phyloP scores from a whole-genome alignment of 1,284 basidiomycete species.

The Apiotrichum akiyoshidainum region DNA sequence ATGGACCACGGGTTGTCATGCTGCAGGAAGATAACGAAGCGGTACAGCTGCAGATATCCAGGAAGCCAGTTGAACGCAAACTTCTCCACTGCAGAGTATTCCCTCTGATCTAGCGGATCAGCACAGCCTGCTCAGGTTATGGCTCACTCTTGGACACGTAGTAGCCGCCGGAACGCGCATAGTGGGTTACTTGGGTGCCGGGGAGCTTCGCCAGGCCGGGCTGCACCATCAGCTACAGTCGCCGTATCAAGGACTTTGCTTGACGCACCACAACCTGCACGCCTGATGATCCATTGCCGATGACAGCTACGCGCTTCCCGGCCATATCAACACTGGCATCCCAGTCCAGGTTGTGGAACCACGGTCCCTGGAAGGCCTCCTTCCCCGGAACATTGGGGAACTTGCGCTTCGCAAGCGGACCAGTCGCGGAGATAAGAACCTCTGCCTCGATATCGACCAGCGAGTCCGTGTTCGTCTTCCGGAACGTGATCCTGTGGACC shows the following conservation, averaged over 20 bases:
- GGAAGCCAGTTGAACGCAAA: slow-evolving; percentile 16
- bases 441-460: slow-evolving; percentile 16
- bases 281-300: slow-evolving; percentile 13
- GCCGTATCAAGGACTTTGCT: neutral
- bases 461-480: neutral
- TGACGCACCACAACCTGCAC: slow-evolving; percentile 9
- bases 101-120: slow-evolving; percentile 3
- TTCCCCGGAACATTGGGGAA: slow-evolving; percentile 40
- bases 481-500: slow-evolving; percentile 22
- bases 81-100: slow-evolving; percentile 11
- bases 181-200: slow-evolving; percentile 10
- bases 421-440: slow-evolving; percentile 32
- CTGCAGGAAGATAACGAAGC: slow-evolving; percentile 1
- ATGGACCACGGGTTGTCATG: slow-evolving; percentile 6
- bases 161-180: slow-evolving; percentile 15
- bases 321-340: slow-evolving; percentile 18
- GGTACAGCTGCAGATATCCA: neutral
- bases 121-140: neutral
- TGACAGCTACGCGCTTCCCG: slow-evolving; percentile 6
- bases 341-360: slow-evolving; percentile 46
- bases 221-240: slow-evolving; percentile 10
- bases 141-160: slow-evolving; percentile 12
- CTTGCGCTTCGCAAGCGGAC: slow-evolving; percentile 30
- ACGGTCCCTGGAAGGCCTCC: slow-evolving; percentile 39
- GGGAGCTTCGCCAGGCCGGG: slow-evolving; percentile 11